Percentiles rank a stretch among this genome's conserved stretches.
Conservation (phyloP, 345 rosid species). For the Salix viminalis region DNA sequence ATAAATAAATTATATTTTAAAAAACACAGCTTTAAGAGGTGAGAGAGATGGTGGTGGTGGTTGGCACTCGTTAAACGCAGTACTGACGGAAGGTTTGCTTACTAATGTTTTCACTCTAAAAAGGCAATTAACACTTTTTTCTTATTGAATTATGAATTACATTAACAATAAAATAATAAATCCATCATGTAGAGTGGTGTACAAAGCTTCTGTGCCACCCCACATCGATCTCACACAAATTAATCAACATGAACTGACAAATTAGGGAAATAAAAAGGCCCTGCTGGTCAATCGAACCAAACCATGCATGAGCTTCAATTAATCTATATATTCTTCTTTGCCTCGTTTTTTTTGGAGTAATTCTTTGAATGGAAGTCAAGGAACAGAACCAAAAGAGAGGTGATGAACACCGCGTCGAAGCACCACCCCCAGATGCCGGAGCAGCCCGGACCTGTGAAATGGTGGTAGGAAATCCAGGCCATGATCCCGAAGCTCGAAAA, state of each 20-base stretch:
- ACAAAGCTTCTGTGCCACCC: no score
- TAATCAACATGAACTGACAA: not conserved
- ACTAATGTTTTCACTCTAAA: no score
- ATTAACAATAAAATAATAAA: no score
- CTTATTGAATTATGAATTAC: no score
- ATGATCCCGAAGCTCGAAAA: conserved; percentile 38
- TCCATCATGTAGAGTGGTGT: no score
- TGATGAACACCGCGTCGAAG: conserved; percentile 45
- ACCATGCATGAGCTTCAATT: no score
- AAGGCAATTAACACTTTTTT: no score
- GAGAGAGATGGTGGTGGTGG: no score
- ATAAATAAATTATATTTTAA: no score
- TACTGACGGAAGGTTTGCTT: no score
- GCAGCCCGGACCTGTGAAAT: conserved; percentile 50
- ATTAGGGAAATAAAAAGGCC: not conserved
- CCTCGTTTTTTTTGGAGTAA: conserved; percentile 22
- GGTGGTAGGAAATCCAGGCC: conserved; percentile 35
- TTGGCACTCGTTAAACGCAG: no score
- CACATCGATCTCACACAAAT: not conserved
- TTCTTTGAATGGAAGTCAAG: conserved; percentile 47
- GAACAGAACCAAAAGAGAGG: conserved; percentile 52
- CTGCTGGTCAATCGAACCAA: not conserved
- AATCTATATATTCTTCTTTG: not conserved
- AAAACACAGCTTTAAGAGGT: no score
- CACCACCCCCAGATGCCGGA: conserved; percentile 56